These are phyloP conservation scores for Marasmius fiardii DNA, from an alignment of 1,284 basidiomycete genomes.

Conservation along the genomic window DNA sequence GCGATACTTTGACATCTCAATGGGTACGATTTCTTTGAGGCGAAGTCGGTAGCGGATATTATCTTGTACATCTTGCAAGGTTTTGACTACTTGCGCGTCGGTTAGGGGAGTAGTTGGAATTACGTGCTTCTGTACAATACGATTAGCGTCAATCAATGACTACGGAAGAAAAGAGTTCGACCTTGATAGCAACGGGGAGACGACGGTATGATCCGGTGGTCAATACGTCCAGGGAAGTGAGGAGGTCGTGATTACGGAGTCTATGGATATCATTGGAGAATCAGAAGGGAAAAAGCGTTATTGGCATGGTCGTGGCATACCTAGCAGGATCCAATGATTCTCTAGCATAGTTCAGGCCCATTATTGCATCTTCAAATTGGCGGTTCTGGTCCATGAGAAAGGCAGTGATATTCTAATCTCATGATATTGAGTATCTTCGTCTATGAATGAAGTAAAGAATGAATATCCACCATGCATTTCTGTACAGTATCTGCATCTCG, in stretches of 20 bases:
- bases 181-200: constrained; percentile 77
- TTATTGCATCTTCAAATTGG: constrained; percentile 75
- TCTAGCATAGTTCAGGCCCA: constrained; percentile 61
- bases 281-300: constrained; percentile 5
- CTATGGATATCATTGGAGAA: constrained; percentile 34
- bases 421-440: constrained; percentile 9
- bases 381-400: constrained; percentile 82
- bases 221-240: constrained; percentile 84
- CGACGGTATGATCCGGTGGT: constrained; percentile 80
- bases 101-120: constrained; percentile 64
- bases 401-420: constrained; percentile 69
- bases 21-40: constrained; percentile 69
- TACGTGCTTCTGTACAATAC: constrained; percentile 54
- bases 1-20: constrained; percentile 70
- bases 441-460: constrained; percentile 2
- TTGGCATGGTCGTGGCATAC: constrained; percentile 27
- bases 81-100: constrained; percentile 62
- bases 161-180: constrained; percentile 24
- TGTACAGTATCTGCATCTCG: constrained; percentile 77
- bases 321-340: constrained; percentile 67
- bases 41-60: constrained; percentile 75
- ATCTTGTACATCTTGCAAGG: constrained; percentile 70
- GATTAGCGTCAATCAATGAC: constrained; percentile 18
- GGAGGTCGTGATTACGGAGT: constrained; percentile 85
- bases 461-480: constrained; percentile 70